phyloP scores from a whole-genome alignment of 148 eudicot genomes.

The Silene uniflora region DNA sequence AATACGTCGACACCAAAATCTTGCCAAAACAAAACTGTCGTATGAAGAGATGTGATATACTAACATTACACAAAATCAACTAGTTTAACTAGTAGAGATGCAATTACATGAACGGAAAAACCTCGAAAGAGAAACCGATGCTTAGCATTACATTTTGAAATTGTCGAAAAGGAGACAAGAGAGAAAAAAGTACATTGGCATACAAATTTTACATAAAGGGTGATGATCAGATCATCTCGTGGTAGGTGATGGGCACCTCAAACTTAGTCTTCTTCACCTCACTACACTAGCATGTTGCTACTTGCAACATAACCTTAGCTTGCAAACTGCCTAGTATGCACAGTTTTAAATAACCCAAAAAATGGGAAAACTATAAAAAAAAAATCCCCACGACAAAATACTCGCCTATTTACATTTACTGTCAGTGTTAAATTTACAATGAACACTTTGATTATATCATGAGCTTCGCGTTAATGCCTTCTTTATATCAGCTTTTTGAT shows the following conservation, averaged over 20 bases:
- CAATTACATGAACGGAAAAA: neutral
- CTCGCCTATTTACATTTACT: constrained; percentile 25
- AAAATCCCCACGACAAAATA: constrained; percentile 15
- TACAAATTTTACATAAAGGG: constrained; percentile 16
- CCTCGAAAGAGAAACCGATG: neutral
- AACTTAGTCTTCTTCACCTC: constrained; percentile 16
- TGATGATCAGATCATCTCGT: constrained; percentile 14
- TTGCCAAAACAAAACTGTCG: too few species aligned
- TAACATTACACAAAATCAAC: too few species aligned
- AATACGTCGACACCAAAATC: neutral
- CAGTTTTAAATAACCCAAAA: constrained; percentile 16
- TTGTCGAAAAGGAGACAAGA: neutral
- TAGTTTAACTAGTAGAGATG: too few species aligned
- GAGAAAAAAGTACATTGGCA: neutral
- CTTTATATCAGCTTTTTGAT: constrained; percentile 58
- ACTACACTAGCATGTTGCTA: constrained; percentile 24
- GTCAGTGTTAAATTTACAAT: constrained; percentile 6
- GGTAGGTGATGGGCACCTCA: neutral
- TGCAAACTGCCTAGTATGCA: constrained; percentile 53
- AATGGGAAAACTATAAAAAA: neutral
- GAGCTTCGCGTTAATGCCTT: constrained; percentile 44
- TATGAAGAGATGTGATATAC: neutral
- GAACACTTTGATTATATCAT: neutral
- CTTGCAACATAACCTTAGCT: constrained; percentile 23
- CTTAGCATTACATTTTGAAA: constrained; percentile 1